phyloP scores from a whole-genome alignment of 2,329 filamentous ascomycete species.

The Penicillium sp. region DNA sequence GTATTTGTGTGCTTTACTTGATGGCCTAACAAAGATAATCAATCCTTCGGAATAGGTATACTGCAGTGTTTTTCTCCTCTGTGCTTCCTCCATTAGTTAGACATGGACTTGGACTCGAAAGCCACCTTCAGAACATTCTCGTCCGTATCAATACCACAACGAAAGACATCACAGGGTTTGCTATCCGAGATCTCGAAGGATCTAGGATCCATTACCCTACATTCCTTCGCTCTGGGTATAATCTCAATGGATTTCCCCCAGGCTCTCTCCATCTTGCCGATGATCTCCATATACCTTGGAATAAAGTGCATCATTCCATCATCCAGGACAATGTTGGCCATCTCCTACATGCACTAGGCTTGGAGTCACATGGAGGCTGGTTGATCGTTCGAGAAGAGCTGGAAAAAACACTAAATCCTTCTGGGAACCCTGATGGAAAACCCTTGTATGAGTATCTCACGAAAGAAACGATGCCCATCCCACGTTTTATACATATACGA shows the following conservation, averaged over 20 bases:
- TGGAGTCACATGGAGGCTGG: slow-evolving; percentile 22
- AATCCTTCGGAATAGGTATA: not conserved
- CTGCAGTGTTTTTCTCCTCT: slow-evolving; percentile 9
- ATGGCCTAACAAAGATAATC: not conserved
- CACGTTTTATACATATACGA: slow-evolving; percentile 26
- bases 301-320: slow-evolving; percentile 23
- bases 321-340: slow-evolving; percentile 22
- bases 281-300: slow-evolving; percentile 18
- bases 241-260: slow-evolving; percentile 11
- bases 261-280: slow-evolving; percentile 11
- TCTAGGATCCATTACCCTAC: slow-evolving; percentile 18
- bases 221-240: slow-evolving; percentile 5
- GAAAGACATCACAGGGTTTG: slow-evolving; percentile 22
- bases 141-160: slow-evolving; percentile 20
- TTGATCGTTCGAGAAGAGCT: slow-evolving; percentile 14
- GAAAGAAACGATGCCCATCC: slow-evolving; percentile 24
- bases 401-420: not conserved
- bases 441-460: slow-evolving; percentile 17
- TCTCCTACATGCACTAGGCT: slow-evolving; percentile 11
- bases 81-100: slow-evolving; percentile 20
- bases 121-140: slow-evolving; percentile 40
- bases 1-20: not conserved
- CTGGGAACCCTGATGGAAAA: not conserved
- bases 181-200: slow-evolving; percentile 25
- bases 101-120: slow-evolving; percentile 46